A percentile compares a stretch with the other conserved stretches of the same genome.
Evolutionary conservation across 129 eudicot species (phyloP).

Genomic region (Arctium lappa): DNA sequence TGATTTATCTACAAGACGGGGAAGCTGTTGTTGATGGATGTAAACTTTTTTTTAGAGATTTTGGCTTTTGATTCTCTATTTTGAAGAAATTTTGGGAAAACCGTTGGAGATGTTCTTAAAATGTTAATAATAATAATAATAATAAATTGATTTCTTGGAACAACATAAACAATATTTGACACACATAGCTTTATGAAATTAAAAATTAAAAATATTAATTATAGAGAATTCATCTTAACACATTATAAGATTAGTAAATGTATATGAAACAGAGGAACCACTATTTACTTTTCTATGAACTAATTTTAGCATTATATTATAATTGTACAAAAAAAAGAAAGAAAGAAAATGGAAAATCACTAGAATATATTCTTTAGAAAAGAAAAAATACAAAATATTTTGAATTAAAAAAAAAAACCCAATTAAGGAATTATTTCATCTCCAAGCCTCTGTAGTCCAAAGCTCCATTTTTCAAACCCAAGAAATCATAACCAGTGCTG

Average conservation of each 20-base stretch:
- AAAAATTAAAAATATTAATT: not conserved
- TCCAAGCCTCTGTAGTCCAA: conserved; percentile 93
- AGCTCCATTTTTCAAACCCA: conserved; percentile 69
- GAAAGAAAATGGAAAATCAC: conserved; percentile 6
- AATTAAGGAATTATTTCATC: conserved; percentile 54
- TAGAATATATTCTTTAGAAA: conserved; percentile 15
- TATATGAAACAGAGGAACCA: not conserved
- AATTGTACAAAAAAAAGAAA: conserved; percentile 38
- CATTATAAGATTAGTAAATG: not conserved
- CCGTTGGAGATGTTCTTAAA: too few relatives aligned
- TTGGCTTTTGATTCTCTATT: too few relatives aligned
- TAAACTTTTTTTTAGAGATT: too few relatives aligned
- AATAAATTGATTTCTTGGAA: not conserved
- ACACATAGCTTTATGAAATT: not conserved
- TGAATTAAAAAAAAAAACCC: conserved; percentile 1
- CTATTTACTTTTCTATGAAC: conserved; percentile 23
- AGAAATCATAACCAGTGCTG: conserved; percentile 64
- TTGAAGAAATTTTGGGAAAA: too few relatives aligned
- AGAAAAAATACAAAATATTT: conserved; percentile 12
- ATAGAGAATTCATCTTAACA: not conserved
- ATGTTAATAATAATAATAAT: too few relatives aligned
- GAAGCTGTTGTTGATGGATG: too few relatives aligned
- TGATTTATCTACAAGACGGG: too few relatives aligned
- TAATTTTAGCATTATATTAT: conserved; percentile 16
- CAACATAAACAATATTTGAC: not conserved